Evolutionary conservation across 139 green algal genomes (phyloP), one percentile per base, ranked within the genome.

Genomic region (Picochlorum sp.): DNA sequence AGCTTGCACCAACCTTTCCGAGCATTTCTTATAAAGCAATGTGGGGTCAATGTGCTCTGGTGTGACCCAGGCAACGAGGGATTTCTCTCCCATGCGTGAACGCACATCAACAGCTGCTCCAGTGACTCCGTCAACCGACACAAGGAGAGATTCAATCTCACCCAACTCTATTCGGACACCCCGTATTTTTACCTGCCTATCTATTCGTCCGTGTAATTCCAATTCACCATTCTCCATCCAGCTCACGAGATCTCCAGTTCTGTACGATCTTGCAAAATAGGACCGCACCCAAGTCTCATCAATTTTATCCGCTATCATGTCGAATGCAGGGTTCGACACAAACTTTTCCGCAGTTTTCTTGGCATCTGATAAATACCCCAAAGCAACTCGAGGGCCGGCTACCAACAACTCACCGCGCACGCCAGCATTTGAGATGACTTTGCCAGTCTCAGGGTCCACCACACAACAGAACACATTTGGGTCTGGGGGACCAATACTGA

Each of bases 81-180:
- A n/a, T 37, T 49, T 58, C 6, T 41, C 13, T 14, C 62, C 62
- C 16, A n/a, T 24, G 34, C 28, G n/a, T 0, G 15, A 11, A 30
- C 9, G 9, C 37, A 24, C 34, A 54, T 13, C 16, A 18, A 38
- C 34, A n/a, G 61, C 61, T n/a, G 56, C 61, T 15, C 14, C n/a
- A 41, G 24, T 60, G 37, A 23, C 26, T 65, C 60, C 28, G 5
- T 31, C 50, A 30, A 57, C 60, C 11, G 16, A 44, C 1, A 38
- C 45, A 60, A 79, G 44, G 18, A 52, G 60, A 11, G 60, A 45
- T 51, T 86, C 80, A 14, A 85, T 57, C 70, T 86, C 80, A 23
- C 68, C 72, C 66, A 86, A 56, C 64, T 86, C 80, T 37, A 86
- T 81, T 26, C 77, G 65, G 52, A 86, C 72, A 8, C 80, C 80